Conservation (phyloP, 2,329 filamentous ascomycete genomes). For the Colletotrichum cuscutae region DNA sequence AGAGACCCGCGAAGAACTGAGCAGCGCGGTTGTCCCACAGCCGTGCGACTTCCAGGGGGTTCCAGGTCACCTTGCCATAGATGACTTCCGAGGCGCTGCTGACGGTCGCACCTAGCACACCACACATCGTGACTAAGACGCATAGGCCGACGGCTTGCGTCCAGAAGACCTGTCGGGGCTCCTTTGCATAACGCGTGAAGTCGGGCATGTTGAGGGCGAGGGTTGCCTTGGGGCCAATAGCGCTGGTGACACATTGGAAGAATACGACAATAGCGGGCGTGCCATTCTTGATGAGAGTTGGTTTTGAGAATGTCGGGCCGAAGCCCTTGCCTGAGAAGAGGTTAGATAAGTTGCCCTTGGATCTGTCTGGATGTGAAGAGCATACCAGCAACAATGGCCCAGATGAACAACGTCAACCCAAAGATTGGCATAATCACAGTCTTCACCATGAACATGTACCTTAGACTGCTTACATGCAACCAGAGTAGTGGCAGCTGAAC, state of each 20-base stretch:
- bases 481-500: constrained; percentile 40
- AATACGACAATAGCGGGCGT: constrained; percentile 36
- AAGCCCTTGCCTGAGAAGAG: constrained; percentile 28
- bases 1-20: constrained; percentile 43
- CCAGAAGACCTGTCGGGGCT: constrained; percentile 34
- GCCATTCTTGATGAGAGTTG: constrained; percentile 33
- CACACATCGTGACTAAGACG: constrained; percentile 42
- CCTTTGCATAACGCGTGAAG: constrained; percentile 37
- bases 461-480: constrained; percentile 23
- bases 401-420: constrained; percentile 38
- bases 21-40: constrained; percentile 43
- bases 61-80: constrained; percentile 42
- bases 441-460: constrained; percentile 39
- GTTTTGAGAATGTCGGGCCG: constrained; percentile 37
- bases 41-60: constrained; percentile 41
- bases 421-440: constrained; percentile 37
- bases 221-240: constrained; percentile 36
- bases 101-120: constrained; percentile 58
- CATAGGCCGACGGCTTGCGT: constrained; percentile 35
- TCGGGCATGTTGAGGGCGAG: constrained; percentile 37
- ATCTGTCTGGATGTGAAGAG: fast-evolving
- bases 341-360: neutral
- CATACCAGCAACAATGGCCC: constrained; percentile 34
- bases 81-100: constrained; percentile 48
- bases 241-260: constrained; percentile 38